Base-by-base conservation (phyloP, 345 rosid genomes). In the Anastatica hierochuntica region DNA sequence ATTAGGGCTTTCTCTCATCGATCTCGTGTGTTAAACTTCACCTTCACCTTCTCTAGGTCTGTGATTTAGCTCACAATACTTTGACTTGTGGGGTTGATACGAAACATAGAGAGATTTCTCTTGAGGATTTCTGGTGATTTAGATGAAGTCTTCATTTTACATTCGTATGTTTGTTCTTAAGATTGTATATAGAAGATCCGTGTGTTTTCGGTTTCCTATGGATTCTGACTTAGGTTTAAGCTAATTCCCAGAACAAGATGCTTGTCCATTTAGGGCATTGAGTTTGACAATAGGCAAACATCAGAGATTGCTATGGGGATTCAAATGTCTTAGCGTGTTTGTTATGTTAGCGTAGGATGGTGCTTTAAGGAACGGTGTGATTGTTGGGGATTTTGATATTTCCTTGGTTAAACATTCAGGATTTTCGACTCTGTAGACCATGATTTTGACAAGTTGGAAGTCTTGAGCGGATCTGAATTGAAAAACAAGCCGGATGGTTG, bases 401-500 rank as follows among this genome's bases (percentile, higher is more conserved):
- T 41, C 0, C 2, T 9, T 9, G 2, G 8, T 31, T 8, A 2
- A 50, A n/a, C 31, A 38, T 7, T 40, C 75, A 85, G 96, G 70
- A 85, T 88, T 29, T 92, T 92, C 56, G 95, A 85, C 68, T 59
- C 81, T n/a, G 47, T 79, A 30, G 79, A 76, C 16, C 52, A 67
- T 26, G 85, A 88, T 64, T 74, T 79, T 67, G 82, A 79, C 41
- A 72, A 76, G 63, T 34, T 85, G 16, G 73, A 74, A 53, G 53
- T 77, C 4, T 62, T 80, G 8, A 74, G 78, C 76, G 65, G 85
- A 20, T 68, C 83, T 1, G 90, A 81, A 68, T 58, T 83, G 50
- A 81, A 88, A 60, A 83, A 75, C 68, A 92, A 88, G 74, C 94
- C 98, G 10, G 96, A 83, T 67, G 96, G 98, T 14, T 92, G 98